Conservation (phyloP, 257 asterid genomes). For the Apocynum venetum region DNA sequence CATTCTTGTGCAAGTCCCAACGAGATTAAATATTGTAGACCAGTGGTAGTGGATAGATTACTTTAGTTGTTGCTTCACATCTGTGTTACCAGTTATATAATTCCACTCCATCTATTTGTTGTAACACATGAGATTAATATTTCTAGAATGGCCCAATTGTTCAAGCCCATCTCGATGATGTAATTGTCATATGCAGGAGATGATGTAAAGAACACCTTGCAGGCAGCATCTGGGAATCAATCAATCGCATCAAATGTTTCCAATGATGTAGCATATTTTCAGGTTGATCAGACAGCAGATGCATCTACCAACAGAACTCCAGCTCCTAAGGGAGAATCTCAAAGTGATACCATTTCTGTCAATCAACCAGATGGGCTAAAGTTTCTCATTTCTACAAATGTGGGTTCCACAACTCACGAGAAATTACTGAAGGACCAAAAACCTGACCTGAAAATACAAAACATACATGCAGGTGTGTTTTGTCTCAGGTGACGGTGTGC, state of each 20-base stretch:
- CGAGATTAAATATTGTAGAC: not conserved
- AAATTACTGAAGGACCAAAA: conserved; percentile 24
- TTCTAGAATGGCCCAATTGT: not conserved
- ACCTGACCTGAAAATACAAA: conserved; percentile 24
- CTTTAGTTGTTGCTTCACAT: not conserved
- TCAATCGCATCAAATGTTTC: conserved; percentile 22
- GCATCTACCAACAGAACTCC: conserved; percentile 26
- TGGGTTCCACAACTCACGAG: conserved; percentile 26
- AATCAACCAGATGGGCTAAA: conserved; percentile 41
- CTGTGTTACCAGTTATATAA: not conserved
- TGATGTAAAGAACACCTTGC: conserved; percentile 23
- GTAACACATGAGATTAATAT: not conserved
- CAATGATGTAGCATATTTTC: conserved; percentile 23
- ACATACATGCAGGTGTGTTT: conserved; percentile 36
- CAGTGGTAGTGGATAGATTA: not conserved
- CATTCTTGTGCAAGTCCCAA: not conserved
- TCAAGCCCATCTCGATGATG: no score
- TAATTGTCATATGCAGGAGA: conserved; percentile 9
- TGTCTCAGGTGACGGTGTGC: not conserved
- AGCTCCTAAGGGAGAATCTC: conserved; percentile 25
- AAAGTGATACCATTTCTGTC: conserved; percentile 23
- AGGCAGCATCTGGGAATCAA: conserved; percentile 22
- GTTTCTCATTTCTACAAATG: conserved; percentile 35
- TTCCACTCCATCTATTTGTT: not conserved
- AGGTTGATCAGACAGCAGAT: conserved; percentile 15